A percentile compares a stretch with the other conserved stretches of the same genome.
Evolutionary conservation across 2,329 filamentous ascomycete genomes (phyloP).

Genomic region (Davidsoniella virescens): DNA sequence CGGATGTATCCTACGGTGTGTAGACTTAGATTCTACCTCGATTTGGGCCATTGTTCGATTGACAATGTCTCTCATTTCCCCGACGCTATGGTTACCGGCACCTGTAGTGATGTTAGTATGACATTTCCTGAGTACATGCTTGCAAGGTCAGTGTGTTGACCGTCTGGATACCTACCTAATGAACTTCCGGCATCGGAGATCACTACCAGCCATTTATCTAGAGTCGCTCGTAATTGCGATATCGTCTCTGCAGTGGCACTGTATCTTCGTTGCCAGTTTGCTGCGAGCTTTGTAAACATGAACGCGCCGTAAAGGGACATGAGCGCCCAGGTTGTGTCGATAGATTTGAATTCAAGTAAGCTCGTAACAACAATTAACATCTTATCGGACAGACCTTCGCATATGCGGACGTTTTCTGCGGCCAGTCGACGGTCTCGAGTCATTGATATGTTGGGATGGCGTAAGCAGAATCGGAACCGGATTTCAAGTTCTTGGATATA

Average conservation of each 20-base stretch:
- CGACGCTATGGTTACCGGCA: conserved; percentile 27
- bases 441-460: conserved; percentile 44
- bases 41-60: conserved; percentile 37
- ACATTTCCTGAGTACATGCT: neutral
- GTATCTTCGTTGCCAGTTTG: conserved; percentile 49
- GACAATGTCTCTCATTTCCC: conserved; percentile 31
- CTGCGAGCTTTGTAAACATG: conserved; percentile 56
- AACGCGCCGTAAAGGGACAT: conserved; percentile 55
- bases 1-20: neutral
- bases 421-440: conserved; percentile 37
- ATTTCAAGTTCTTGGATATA: conserved; percentile 37
- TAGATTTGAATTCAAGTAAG: conserved; percentile 45
- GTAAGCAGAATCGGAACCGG: conserved; percentile 42
- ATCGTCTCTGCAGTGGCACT: conserved; percentile 43
- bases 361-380: conserved; percentile 44
- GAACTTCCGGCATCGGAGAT: conserved; percentile 49
- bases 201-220: conserved; percentile 52
- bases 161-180: conserved; percentile 36
- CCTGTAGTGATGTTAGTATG: conserved; percentile 23
- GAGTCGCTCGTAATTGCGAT: conserved; percentile 44
- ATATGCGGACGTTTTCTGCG: conserved; percentile 47
- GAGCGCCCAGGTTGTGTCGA: conserved; percentile 69
- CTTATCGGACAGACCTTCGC: conserved; percentile 47
- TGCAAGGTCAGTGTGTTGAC: neutral
- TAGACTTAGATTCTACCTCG: conserved; percentile 17